A percentile compares a stretch with the other conserved stretches of the same genome.
Conservation (phyloP, 176 grass and related monocot species). For the Musa troglodytarum region DNA sequence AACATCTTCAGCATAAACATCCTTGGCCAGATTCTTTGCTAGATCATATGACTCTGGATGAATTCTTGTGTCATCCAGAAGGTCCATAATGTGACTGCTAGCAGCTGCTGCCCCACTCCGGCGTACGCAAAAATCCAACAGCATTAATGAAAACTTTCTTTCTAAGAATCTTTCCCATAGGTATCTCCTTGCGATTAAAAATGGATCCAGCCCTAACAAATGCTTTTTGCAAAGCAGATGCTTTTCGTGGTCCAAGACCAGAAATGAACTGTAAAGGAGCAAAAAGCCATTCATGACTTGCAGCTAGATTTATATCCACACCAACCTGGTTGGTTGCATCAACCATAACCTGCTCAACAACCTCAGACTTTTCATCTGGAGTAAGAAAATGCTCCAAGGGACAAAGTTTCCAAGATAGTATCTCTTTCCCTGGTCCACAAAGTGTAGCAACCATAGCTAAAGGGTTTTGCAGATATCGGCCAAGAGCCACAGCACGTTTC, state of each 20-base stretch:
- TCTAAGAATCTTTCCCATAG: conserved; percentile 45
- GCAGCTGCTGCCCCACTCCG: conserved; percentile 63
- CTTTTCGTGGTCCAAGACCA: conserved; percentile 82
- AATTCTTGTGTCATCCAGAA: conserved; percentile 96
- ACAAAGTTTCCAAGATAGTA: conserved; percentile 96
- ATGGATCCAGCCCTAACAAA: conserved; percentile 78
- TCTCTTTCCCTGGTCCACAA: conserved; percentile 89
- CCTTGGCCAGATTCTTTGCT: conserved; percentile 84
- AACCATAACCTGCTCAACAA: conserved; percentile 95
- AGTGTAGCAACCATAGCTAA: conserved; percentile 86
- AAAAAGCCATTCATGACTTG: conserved; percentile 97
- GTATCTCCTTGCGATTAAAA: conserved; percentile 79
- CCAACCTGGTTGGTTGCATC: conserved; percentile 90
- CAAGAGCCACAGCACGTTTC: conserved; percentile 83
- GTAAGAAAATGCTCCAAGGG: conserved; percentile 72
- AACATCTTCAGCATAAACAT: conserved; percentile 42
- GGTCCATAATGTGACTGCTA: conserved; percentile 73
- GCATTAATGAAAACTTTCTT: conserved; percentile 92
- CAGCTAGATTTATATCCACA: conserved; percentile 86
- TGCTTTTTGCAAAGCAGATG: conserved; percentile 74
- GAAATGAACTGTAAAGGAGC: conserved; percentile 84
- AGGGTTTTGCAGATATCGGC: conserved; percentile 83
- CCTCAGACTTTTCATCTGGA: conserved; percentile 87
- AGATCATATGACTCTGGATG: conserved; percentile 93
- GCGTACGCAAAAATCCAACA: conserved; percentile 77